phyloP scores from a whole-genome alignment of 768 basidiomycete genomes.

The Mycena galopus region DNA sequence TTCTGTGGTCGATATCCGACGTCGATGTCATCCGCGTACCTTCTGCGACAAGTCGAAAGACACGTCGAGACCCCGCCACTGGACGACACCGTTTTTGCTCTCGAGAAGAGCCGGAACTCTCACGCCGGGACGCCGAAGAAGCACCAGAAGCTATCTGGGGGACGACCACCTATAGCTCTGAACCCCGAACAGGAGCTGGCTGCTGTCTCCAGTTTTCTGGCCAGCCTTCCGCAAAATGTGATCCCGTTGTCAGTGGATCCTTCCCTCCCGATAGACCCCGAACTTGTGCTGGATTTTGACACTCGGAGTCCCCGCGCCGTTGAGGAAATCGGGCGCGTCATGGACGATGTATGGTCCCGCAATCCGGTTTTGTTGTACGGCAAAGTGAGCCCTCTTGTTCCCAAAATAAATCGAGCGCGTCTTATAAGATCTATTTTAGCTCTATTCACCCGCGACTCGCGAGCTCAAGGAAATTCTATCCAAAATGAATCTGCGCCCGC shows the following conservation, averaged over 20 bases:
- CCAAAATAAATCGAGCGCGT: conserved; percentile 7
- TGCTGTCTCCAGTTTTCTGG: conserved; percentile 79
- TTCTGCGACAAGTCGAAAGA: conserved; percentile 39
- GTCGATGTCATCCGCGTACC: conserved; percentile 53
- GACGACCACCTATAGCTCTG: conserved; percentile 60
- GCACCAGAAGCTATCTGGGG: conserved; percentile 35
- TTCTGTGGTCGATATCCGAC: conserved; percentile 61
- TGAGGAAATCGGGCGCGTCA: conserved; percentile 71
- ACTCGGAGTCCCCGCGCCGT: conserved; percentile 71
- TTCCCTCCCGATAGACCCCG: conserved; percentile 75
- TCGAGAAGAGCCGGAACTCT: conserved; percentile 53
- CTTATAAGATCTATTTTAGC: conserved; percentile 50
- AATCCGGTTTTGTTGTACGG: conserved; percentile 84
- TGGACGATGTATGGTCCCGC: conserved; percentile 76
- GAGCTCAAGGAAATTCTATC: conserved; percentile 74
- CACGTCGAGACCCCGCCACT: conserved; percentile 45
- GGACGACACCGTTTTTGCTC: conserved; percentile 51
- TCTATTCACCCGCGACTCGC: conserved; percentile 73
- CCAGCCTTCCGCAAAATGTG: conserved; percentile 80
- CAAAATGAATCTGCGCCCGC: conserved; percentile 69
- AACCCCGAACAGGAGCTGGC: conserved; percentile 75
- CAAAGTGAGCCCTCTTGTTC: conserved; percentile 63
- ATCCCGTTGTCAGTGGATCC: conserved; percentile 79
- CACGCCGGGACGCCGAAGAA: conserved; percentile 41
- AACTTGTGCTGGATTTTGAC: conserved; percentile 88